Evolutionary conservation across 2,329 filamentous ascomycete species (phyloP).

Genomic region (Magnaporthales sp.): DNA sequence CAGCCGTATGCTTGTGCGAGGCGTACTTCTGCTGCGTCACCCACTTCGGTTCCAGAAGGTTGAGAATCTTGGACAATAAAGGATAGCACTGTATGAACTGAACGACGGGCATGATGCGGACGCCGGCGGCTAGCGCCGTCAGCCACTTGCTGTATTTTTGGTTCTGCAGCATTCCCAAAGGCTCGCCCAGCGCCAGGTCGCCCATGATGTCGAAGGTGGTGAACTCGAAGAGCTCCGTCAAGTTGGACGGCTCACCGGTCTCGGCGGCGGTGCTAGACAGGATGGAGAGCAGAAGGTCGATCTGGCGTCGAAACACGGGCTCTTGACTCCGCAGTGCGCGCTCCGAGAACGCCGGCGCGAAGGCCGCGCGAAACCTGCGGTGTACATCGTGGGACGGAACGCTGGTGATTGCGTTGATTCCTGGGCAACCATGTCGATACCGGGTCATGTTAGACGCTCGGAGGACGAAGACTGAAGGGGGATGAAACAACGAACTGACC

Average conservation of each 20-base stretch:
- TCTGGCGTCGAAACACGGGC: conserved; percentile 26
- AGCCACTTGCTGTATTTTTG: conserved; percentile 14
- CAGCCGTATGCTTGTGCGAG: neutral
- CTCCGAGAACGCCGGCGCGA: conserved; percentile 30
- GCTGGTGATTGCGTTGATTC: conserved; percentile 1
- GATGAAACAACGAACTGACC: neutral
- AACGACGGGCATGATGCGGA: conserved; percentile 2
- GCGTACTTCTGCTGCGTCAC: neutral
- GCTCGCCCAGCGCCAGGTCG: conserved; percentile 10
- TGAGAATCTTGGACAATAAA: neutral
- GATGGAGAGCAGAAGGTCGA: conserved; percentile 23
- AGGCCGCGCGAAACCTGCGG: conserved; percentile 19
- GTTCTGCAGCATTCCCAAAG: conserved; percentile 11
- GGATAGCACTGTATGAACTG: conserved; percentile 4
- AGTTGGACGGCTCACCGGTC: neutral
- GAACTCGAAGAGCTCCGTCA: conserved; percentile 6
- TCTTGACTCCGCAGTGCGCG: conserved; percentile 29
- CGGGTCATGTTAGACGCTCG: no score
- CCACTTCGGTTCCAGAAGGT: neutral
- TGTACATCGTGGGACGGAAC: conserved; percentile 18
- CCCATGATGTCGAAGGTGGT: conserved; percentile 5
- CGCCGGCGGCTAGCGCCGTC: conserved; percentile 6
- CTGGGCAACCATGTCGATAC: neutral
- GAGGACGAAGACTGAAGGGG: neutral
- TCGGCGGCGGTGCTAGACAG: conserved; percentile 9